Evolutionary conservation across 495 filamentous ascomycete genomes (phyloP).

Genomic region (Aspergillus olivimuriae): DNA sequence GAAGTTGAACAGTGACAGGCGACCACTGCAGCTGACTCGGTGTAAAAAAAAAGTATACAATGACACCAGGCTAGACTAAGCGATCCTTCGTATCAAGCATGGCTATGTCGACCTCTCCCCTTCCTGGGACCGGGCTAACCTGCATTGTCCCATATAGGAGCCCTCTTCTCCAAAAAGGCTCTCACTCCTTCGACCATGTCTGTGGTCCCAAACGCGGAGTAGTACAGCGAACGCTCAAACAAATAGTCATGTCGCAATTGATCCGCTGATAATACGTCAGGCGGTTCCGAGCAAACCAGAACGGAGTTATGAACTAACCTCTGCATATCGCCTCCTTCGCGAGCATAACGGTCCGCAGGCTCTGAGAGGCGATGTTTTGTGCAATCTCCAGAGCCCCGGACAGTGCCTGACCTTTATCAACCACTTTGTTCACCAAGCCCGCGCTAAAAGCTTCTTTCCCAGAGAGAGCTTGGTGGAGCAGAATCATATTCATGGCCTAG

Average conservation of each 20-base stretch:
- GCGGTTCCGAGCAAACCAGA: not conserved
- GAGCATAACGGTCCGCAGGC: not conserved
- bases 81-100: too few species aligned
- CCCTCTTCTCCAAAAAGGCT: constrained; percentile 4
- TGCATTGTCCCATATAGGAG: not conserved
- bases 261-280: constrained; percentile 1
- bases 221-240: constrained; percentile 4
- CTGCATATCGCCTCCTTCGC: constrained; percentile 7
- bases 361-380: not conserved
- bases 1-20: too few species aligned
- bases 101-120: too few species aligned
- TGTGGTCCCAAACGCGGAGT: constrained; percentile 2
- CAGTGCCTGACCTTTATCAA: not conserved
- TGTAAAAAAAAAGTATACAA: too few species aligned
- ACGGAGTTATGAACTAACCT: constrained; percentile 2
- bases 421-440: not conserved
- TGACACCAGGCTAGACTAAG: too few species aligned
- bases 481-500: constrained; percentile 7
- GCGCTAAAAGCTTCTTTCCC: not conserved
- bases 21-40: too few species aligned
- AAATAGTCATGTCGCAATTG: constrained; percentile 1
- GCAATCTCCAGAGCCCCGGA: constrained; percentile 1
- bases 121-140: too few species aligned
- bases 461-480: constrained; percentile 5
- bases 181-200: constrained; percentile 5